These are phyloP conservation scores for Hortiboletus flavorubellus DNA, from an alignment of 768 basidiomycete species.

Conservation along the genomic window DNA sequence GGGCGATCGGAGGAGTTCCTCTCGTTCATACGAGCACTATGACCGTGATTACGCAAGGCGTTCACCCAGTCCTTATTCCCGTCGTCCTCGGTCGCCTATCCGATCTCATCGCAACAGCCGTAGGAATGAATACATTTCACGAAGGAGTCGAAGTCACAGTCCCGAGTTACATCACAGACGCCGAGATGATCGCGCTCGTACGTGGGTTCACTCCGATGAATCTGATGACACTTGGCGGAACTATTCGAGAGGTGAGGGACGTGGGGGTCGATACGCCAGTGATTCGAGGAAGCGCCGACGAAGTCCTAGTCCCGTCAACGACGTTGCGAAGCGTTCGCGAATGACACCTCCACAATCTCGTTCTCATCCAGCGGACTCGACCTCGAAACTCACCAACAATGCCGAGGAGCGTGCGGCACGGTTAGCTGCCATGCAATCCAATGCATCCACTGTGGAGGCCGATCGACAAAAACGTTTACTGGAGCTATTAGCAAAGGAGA, in stretches of 20 bases:
- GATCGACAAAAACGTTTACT: conserved; percentile 74
- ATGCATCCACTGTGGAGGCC: conserved; percentile 61
- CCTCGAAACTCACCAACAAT: conserved; percentile 18
- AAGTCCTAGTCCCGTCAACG: conserved; percentile 33
- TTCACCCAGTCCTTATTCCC: conserved; percentile 45
- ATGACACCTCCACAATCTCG: conserved; percentile 34
- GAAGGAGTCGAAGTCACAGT: conserved; percentile 31
- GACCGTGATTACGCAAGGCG: conserved; percentile 29
- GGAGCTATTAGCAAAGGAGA: conserved; percentile 69
- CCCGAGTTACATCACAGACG: conserved; percentile 21
- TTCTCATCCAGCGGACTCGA: conserved; percentile 10
- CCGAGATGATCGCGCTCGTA: conserved; percentile 28
- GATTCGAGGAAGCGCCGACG: conserved; percentile 39
- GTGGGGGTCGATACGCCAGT: conserved; percentile 23
- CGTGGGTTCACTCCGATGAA: conserved; percentile 52
- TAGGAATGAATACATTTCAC: conserved; percentile 20
- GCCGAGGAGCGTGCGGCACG: conserved; percentile 70
- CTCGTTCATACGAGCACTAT: conserved; percentile 31
- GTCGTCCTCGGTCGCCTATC: conserved; percentile 48
- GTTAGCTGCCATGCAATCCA: conserved; percentile 84
- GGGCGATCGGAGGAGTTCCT: conserved; percentile 25
- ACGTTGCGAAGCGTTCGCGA: conserved; percentile 49
- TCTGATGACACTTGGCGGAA: conserved; percentile 42
- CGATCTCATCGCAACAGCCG: conserved; percentile 21
- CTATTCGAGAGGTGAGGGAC: conserved; percentile 27